Percentiles rank a stretch among this genome's conserved stretches.
These are phyloP conservation scores for Pseudopithomyces chartarum DNA, from an alignment of 2,329 filamentous ascomycete genomes.

Conservation along the genomic window DNA sequence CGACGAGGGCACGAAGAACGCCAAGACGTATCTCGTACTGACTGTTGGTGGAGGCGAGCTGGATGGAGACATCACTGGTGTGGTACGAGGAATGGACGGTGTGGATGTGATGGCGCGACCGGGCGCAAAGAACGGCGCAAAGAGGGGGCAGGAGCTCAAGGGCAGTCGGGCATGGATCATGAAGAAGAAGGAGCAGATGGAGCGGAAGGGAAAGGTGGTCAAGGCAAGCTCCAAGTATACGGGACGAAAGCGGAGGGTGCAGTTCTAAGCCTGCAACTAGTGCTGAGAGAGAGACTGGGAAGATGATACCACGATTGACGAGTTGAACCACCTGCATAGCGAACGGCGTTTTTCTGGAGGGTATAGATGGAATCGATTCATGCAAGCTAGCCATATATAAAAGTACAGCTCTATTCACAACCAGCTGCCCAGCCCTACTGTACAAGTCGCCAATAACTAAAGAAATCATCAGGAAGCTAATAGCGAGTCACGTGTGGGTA, in stretches of 20 bases:
- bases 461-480: slow-evolving; percentile 27
- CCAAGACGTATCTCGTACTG: slow-evolving; percentile 93
- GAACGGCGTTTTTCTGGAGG: slow-evolving; percentile 33
- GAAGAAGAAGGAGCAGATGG: slow-evolving; percentile 91
- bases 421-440: slow-evolving; percentile 34
- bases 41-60: slow-evolving; percentile 78
- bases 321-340: slow-evolving; percentile 35
- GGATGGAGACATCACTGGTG: slow-evolving; percentile 79
- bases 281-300: neutral
- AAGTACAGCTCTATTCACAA: slow-evolving; percentile 48
- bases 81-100: slow-evolving; percentile 85
- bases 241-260: slow-evolving; percentile 79
- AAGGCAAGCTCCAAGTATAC: slow-evolving; percentile 94
- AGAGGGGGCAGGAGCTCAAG: slow-evolving; percentile 69
- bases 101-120: slow-evolving; percentile 72
- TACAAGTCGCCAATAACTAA: slow-evolving; percentile 30
- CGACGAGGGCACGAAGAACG: slow-evolving; percentile 93
- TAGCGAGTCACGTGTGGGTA: neutral
- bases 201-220: slow-evolving; percentile 91
- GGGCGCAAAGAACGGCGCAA: slow-evolving; percentile 57
- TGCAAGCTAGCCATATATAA: slow-evolving; percentile 47
- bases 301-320: slow-evolving; percentile 24
- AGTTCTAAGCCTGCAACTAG: slow-evolving; percentile 62
- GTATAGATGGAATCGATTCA: slow-evolving; percentile 37
- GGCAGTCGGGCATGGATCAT: slow-evolving; percentile 84